These are phyloP conservation scores for Tilletia setariae DNA, from an alignment of 1,284 basidiomycete species.

Conservation along the genomic window DNA sequence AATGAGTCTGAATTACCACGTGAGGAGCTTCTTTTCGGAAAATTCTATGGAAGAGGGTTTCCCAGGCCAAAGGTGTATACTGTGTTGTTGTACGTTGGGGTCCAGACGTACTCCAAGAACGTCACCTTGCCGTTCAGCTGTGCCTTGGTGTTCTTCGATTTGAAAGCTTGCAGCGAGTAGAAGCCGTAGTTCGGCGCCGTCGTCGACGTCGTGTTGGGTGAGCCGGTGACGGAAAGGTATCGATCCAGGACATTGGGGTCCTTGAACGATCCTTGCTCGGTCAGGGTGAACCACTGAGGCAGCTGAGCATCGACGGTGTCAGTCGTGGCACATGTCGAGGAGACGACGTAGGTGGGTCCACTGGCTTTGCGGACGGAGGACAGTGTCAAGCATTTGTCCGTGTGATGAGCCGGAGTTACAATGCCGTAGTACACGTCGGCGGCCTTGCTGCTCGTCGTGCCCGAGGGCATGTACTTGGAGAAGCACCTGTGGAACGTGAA, in stretches of 20 bases:
- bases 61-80: too few relatives aligned
- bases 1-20: too few relatives aligned
- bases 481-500: background rate
- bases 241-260: background rate
- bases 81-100: too few relatives aligned
- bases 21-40: too few relatives aligned
- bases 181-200: background rate
- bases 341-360: background rate
- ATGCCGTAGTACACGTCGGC: background rate
- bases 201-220: background rate
- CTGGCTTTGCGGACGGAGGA: background rate
- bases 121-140: background rate
- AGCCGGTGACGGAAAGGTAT: background rate
- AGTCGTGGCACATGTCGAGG: background rate
- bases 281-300: slow-evolving; percentile 7
- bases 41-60: too few relatives aligned
- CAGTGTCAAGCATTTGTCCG: background rate
- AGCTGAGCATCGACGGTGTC: slow-evolving; percentile 6
- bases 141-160: background rate
- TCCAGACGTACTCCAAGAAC: slow-evolving; percentile 1
- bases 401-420: background rate
- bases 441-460: background rate
- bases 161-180: background rate
- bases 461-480: background rate
- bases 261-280: background rate